Evolutionary conservation across 148 eudicot genomes (phyloP).

Genomic region (Polygonum maritimum): DNA sequence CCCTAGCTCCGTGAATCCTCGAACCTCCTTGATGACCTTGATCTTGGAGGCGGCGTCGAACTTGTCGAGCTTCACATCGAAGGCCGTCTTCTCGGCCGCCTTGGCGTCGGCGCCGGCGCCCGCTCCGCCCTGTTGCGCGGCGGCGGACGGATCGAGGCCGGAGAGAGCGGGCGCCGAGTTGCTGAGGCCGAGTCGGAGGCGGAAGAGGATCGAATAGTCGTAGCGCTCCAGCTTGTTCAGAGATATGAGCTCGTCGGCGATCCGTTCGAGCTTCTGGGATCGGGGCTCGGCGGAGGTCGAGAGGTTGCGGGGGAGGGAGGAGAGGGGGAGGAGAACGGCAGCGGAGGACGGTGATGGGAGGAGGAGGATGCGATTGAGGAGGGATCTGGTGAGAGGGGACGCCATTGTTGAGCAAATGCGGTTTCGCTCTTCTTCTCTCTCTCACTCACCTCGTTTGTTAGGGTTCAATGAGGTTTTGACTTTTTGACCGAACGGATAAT

Average conservation of each 20-base stretch:
- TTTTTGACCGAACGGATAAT: background rate
- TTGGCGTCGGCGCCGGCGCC: slow-evolving; percentile 20
- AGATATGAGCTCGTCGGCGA: slow-evolving; percentile 53
- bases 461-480: slow-evolving; percentile 3
- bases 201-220: slow-evolving; percentile 52
- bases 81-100: slow-evolving; percentile 53
- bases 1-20: slow-evolving; percentile 55
- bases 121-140: slow-evolving; percentile 13
- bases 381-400: slow-evolving; percentile 21
- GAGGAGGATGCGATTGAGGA: slow-evolving; percentile 14
- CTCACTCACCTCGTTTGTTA: background rate
- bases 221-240: slow-evolving; percentile 59
- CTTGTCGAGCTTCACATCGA: slow-evolving; percentile 73
- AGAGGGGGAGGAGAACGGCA: slow-evolving; percentile 15
- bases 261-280: slow-evolving; percentile 52
- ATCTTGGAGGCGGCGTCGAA: slow-evolving; percentile 65
- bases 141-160: slow-evolving; percentile 19
- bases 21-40: slow-evolving; percentile 70
- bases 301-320: slow-evolving; percentile 14
- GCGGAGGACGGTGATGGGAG: slow-evolving; percentile 1
- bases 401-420: slow-evolving; percentile 7
- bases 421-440: background rate
- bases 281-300: slow-evolving; percentile 27
- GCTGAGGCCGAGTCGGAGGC: slow-evolving; percentile 53
- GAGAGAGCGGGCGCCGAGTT: slow-evolving; percentile 29